Conservation (phyloP, 768 basidiomycete species). For the Rubroboletus satanas region DNA sequence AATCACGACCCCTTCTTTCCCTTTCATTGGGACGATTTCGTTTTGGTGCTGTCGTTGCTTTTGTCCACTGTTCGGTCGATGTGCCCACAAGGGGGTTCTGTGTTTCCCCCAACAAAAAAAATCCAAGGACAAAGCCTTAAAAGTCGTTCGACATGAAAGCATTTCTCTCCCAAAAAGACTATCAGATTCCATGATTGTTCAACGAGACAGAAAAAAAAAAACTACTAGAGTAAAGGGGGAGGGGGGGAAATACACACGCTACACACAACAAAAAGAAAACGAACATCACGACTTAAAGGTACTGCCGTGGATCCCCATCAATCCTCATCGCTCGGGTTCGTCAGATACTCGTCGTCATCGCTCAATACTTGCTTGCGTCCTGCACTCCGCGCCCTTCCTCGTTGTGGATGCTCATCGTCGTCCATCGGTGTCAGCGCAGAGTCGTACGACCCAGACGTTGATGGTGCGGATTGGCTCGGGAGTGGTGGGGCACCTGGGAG, state of each 20-base stretch:
- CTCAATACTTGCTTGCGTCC: conserved; percentile 73
- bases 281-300: not conserved
- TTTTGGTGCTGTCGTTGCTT: not conserved
- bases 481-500: conserved; percentile 66
- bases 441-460: conserved; percentile 50
- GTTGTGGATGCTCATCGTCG: conserved; percentile 65
- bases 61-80: no score
- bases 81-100: no score
- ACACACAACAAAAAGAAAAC: conserved; percentile 8
- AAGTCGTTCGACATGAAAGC: not conserved
- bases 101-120: no score
- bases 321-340: conserved; percentile 70
- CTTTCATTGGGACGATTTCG: not conserved
- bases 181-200: conserved; percentile 2
- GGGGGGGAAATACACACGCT: conserved; percentile 10
- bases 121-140: no score
- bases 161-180: not conserved
- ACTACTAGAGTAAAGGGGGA: not conserved
- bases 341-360: conserved; percentile 61
- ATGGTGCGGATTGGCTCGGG: conserved; percentile 23
- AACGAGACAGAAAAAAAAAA: conserved; percentile 1
- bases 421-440: conserved; percentile 78
- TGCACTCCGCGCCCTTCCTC: conserved; percentile 53
- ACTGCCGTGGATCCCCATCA: conserved; percentile 18
- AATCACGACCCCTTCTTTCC: not conserved